Base-by-base conservation (phyloP, 768 basidiomycete genomes). In the Auriscalpium vulgare region DNA sequence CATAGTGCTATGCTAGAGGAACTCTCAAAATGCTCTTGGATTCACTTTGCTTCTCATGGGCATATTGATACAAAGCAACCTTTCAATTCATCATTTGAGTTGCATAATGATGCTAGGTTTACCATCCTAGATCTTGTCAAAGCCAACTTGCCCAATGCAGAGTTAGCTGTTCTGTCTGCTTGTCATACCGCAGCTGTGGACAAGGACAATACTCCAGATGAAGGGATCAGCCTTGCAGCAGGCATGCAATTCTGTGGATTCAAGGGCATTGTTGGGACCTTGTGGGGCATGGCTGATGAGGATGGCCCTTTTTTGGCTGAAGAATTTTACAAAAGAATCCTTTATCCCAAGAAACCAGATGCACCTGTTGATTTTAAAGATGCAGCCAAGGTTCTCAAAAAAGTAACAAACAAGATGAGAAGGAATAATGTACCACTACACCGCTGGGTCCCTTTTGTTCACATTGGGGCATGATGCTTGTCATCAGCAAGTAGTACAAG, bases 181-280 rank as follows among this genome's bases (percentile, higher is more conserved):
- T 60, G 56, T 47, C 59, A 60, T n/a, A 56, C 51, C 2, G 56
- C 56, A 36, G 56, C 43, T 10, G 56, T 52, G 46, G 54, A 49
- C 9, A 51, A 53, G 11, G 16, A n/a, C 17, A 2, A n/a, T 14
- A 37, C 35, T 5, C 38, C 59, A 2, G 61, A 62, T 35, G 56
- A 62, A 38, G 59, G 50, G 10, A 37, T 62, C n/a, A 56, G 57
- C 49, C 59, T 60, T 29, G 60, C 61, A 1, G 59, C 59, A 10
- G 61, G 44, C 43, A 60, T 62, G 61, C 52, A 59, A 8, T 49
- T 54, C n/a, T 53, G 53, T 19, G 59, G 56, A 0, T 62, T 59
- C 53, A 19, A 48, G 3, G 51, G 55, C 29, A 52, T 36, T 10
- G 53, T 62, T 16, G 61, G 48, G 36, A 62, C 61, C 14, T 29